phyloP scores from a whole-genome alignment of 192 early-diverging fungal species.

The Coemansia sp. region DNA sequence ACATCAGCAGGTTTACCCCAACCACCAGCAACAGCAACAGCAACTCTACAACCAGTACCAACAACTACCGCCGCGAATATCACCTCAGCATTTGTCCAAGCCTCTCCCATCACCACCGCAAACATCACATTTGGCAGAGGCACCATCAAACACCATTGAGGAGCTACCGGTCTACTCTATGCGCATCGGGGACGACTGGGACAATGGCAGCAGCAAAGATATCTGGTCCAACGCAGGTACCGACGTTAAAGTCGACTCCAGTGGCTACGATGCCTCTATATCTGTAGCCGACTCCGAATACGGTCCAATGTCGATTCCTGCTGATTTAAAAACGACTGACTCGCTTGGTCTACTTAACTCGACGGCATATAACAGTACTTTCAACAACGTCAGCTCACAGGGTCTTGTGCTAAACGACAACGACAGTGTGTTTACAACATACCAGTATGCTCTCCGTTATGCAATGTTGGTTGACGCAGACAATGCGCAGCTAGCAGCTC shows the following conservation, averaged over 20 bases:
- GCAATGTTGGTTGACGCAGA: slow-evolving; percentile 51
- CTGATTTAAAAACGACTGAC: neutral
- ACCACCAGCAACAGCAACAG: neutral
- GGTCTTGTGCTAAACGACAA: neutral
- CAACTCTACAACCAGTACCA: neutral
- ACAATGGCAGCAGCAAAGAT: neutral
- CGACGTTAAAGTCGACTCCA: too few relatives aligned
- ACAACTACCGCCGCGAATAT: neutral
- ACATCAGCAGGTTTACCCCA: neutral
- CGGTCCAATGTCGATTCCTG: neutral
- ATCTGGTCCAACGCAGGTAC: neutral
- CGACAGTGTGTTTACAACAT: slow-evolving; percentile 33
- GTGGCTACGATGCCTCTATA: too few relatives aligned
- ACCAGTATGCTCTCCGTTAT: slow-evolving; percentile 53
- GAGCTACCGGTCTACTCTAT: neutral
- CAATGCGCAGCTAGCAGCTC: slow-evolving; percentile 38
- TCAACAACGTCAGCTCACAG: too few relatives aligned
- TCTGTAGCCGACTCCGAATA: neutral
- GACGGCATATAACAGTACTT: too few relatives aligned
- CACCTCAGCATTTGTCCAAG: neutral
- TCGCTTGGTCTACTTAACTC: too few relatives aligned
- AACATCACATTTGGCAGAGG: slow-evolving; percentile 1
- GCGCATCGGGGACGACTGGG: neutral
- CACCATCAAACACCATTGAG: neutral
- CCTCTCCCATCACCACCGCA: slow-evolving; percentile 1